Evolutionary conservation across 1,284 basidiomycete genomes (phyloP).

Genomic region (Ceratorhiza oryzae-sativae): DNA sequence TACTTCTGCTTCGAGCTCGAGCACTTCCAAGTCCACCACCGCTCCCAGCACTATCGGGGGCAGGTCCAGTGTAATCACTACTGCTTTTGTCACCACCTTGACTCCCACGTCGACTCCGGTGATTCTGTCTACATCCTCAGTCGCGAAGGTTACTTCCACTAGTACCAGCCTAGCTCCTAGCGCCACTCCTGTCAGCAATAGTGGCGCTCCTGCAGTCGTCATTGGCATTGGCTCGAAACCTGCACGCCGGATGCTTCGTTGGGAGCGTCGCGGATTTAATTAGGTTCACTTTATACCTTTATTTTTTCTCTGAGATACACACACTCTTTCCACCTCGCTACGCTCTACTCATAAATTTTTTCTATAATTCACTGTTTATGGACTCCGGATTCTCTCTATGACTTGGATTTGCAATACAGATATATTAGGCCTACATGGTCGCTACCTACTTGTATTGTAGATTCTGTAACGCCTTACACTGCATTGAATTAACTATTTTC

Average conservation of each 20-base stretch:
- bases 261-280: constrained; percentile 20
- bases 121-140: not conserved
- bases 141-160: not conserved
- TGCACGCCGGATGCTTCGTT: constrained; percentile 32
- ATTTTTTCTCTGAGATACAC: not conserved
- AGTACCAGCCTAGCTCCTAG: not conserved
- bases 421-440: not conserved
- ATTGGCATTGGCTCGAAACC: constrained; percentile 12
- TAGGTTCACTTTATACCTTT: not conserved
- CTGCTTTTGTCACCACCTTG: not conserved
- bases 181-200: not conserved
- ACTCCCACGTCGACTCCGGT: not conserved
- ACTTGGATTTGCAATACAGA: too few species aligned
- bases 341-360: too few species aligned
- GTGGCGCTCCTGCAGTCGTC: constrained; percentile 10
- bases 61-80: not conserved
- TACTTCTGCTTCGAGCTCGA: not conserved
- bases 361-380: too few species aligned
- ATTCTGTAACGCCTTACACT: constrained; percentile 1
- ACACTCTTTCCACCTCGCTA: too few species aligned
- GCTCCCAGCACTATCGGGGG: not conserved
- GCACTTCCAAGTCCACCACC: not conserved
- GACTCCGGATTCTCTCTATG: too few species aligned
- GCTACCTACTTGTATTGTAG: constrained; percentile 1
- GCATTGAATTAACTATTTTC: not conserved